Conservation (phyloP, 139 green algal species). For the Chlorella sp. region DNA sequence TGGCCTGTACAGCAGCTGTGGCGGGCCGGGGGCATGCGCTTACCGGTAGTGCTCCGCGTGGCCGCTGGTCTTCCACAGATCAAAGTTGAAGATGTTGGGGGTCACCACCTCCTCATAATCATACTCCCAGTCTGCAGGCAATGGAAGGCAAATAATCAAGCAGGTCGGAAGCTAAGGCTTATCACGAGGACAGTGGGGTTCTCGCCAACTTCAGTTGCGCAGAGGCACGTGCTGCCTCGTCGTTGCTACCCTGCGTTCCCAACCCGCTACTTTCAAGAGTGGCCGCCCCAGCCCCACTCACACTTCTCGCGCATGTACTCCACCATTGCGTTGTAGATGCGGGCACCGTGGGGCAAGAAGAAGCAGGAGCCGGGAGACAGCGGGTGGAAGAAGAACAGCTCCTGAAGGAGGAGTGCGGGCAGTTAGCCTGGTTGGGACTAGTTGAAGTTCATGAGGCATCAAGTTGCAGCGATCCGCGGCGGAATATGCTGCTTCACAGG, state of each 20-base stretch:
- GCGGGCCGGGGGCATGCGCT: background rate
- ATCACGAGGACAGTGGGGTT: no score
- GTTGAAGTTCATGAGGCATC: no score
- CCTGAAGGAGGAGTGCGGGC: slow-evolving; percentile 38
- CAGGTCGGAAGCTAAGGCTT: no score
- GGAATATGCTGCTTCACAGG: background rate
- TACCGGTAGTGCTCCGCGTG: slow-evolving; percentile 97
- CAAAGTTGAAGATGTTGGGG: slow-evolving; percentile 99
- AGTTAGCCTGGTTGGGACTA: no score
- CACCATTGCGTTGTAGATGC: slow-evolving; percentile 94
- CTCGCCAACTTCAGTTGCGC: no score
- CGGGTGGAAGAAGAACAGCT: slow-evolving; percentile 98
- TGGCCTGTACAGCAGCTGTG: no score
- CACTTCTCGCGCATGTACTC: slow-evolving; percentile 89
- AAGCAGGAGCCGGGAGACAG: slow-evolving; percentile 94
- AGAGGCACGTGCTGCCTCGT: no score
- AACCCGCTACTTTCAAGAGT: no score
- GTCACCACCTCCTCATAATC: slow-evolving; percentile 98
- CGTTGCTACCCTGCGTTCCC: background rate
- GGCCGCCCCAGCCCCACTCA: background rate
- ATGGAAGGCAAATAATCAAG: no score
- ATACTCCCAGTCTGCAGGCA: slow-evolving; percentile 62
- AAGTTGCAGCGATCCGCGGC: no score
- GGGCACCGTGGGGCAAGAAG: slow-evolving; percentile 92
- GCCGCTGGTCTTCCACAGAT: slow-evolving; percentile 95